Percentiles rank a stretch among this genome's conserved stretches.
These are phyloP conservation scores for Fusarium phyllophilum DNA, from an alignment of 2,329 filamentous ascomycete species.

Conservation along the genomic window DNA sequence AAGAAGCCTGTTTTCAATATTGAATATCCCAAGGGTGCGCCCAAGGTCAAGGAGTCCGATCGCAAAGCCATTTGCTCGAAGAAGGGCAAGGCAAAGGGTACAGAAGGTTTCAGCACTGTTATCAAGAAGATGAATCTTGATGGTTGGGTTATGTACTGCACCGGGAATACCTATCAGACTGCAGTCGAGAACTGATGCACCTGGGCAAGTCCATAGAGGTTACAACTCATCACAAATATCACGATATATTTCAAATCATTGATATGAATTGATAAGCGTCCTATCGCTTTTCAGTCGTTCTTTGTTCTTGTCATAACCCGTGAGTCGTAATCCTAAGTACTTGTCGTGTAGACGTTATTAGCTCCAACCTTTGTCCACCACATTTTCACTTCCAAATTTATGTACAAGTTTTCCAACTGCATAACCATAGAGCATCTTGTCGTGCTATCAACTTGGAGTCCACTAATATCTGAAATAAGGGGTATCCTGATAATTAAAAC, in stretches of 20 bases:
- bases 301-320: slow-evolving; percentile 7
- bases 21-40: slow-evolving; percentile 70
- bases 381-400: background rate
- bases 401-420: background rate
- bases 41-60: slow-evolving; percentile 48
- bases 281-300: background rate
- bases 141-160: slow-evolving; percentile 70
- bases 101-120: slow-evolving; percentile 68
- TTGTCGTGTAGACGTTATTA: background rate
- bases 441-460: background rate
- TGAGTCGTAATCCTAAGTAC: background rate
- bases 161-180: slow-evolving; percentile 47
- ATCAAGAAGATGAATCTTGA: slow-evolving; percentile 73
- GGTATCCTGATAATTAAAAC: slow-evolving; percentile 30
- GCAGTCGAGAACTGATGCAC: slow-evolving; percentile 19
- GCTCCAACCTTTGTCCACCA: background rate
- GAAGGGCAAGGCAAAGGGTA: slow-evolving; percentile 51
- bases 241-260: background rate
- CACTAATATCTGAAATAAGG: slow-evolving; percentile 17
- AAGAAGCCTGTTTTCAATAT: slow-evolving; percentile 78
- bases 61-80: slow-evolving; percentile 56
- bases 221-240: background rate
- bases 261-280: background rate
- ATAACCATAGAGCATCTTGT: background rate
- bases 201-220: background rate